phyloP scores from a whole-genome alignment of 768 basidiomycete species.

The Mrakia gelida region DNA sequence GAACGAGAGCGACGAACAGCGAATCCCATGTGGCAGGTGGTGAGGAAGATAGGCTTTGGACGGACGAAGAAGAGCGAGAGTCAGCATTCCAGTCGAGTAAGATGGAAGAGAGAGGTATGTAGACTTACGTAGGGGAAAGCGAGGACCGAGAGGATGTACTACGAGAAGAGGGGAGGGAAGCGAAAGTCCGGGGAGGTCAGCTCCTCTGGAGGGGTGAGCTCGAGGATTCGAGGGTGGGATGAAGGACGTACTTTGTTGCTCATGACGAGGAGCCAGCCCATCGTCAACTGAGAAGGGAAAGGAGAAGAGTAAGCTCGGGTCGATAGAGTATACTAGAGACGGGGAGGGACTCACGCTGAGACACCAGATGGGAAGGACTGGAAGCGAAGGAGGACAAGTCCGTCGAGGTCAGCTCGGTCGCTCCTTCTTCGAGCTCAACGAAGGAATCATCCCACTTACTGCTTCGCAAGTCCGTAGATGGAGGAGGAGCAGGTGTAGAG shows the following conservation, averaged over 20 bases:
- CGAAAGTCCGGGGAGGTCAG: background rate
- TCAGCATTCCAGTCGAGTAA: background rate
- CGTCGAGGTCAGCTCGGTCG: background rate
- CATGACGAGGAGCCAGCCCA: constrained; percentile 23
- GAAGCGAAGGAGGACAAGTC: background rate
- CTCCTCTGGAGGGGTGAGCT: background rate
- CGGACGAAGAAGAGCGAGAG: background rate
- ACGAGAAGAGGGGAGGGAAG: background rate
- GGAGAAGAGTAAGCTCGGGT: background rate
- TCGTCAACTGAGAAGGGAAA: background rate
- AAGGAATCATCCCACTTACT: background rate
- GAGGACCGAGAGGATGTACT: constrained; percentile 55
- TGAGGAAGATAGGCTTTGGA: constrained; percentile 27
- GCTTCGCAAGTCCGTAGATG: background rate
- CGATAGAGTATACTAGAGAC: background rate
- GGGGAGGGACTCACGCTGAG: background rate
- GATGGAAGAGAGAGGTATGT: background rate
- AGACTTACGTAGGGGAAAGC: background rate
- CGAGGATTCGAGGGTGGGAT: background rate
- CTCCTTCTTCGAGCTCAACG: background rate
- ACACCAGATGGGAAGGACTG: background rate
- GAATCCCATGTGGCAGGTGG: constrained; percentile 27
- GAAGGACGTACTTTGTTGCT: constrained; percentile 13
- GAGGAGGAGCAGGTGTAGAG: background rate
- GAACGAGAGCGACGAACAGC: constrained; percentile 74